Conservation (phyloP, 352 stramenopile genomes). For the Phytophthora ramorum region DNA sequence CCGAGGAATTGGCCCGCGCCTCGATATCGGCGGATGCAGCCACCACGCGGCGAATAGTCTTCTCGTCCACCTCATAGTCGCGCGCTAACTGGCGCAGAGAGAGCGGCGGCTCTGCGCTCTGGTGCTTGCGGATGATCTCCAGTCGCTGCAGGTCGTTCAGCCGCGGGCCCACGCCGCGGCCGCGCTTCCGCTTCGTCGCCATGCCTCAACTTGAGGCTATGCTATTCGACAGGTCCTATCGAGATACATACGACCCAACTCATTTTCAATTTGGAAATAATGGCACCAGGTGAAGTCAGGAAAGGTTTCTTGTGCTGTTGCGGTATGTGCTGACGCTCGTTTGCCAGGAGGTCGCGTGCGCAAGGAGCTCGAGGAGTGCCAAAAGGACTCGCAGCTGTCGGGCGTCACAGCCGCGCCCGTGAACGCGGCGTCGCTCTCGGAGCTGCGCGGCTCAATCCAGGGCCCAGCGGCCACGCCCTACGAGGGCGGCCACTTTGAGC, state of each 20-base stretch:
- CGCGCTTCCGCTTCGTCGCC: conserved; percentile 20
- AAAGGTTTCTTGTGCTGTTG: background rate
- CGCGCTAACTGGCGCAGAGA: conserved; percentile 34
- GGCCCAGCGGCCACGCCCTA: conserved; percentile 88
- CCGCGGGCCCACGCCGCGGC: conserved; percentile 26
- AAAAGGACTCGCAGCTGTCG: conserved; percentile 82
- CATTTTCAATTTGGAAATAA: background rate
- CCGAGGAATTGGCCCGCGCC: conserved; percentile 7
- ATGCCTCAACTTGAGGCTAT: background rate
- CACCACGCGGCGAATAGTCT: conserved; percentile 38
- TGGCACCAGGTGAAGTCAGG: conserved; percentile 4
- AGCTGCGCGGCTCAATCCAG: conserved; percentile 67
- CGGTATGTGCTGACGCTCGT: background rate
- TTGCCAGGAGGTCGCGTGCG: conserved; percentile 69
- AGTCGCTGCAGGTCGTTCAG: conserved; percentile 42
- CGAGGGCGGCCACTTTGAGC: conserved; percentile 86
- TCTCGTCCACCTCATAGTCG: conserved; percentile 37
- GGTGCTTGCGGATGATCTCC: conserved; percentile 35
- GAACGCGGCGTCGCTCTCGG: conserved; percentile 32
- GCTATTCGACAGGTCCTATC: background rate
- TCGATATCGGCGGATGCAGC: conserved; percentile 24
- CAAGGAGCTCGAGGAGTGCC: conserved; percentile 91
- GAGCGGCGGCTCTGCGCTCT: background rate
- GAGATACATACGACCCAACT: background rate
- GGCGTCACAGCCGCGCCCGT: conserved; percentile 72